Evolutionary conservation across 805 yeast species (phyloP), one percentile per base, ranked within the genome.

Genomic region (Sugiyamaella smithiae): DNA sequence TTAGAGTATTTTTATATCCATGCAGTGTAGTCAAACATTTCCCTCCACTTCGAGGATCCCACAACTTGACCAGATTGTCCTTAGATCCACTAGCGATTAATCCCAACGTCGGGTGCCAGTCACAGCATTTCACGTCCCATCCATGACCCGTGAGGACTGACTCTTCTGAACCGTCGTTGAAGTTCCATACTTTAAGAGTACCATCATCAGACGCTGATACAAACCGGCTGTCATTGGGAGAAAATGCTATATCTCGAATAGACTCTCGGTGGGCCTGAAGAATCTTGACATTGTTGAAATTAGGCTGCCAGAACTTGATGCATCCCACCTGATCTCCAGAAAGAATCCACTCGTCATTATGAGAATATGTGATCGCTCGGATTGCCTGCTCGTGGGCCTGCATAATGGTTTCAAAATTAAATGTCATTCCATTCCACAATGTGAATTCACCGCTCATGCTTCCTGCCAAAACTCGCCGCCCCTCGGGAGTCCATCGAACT

Each of bases 111-210:
- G 95, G 87, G 67, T 93, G 99, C 99, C 99, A 93, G 66, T 93
- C 98, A 46, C 95, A 87, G 47, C 90, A 81, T 64, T 93, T 93
- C 19, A 93, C 97, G 67, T 93, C 99, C 99, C 99, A 93, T 65
- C 95, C 96, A 68, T 93, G 99, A 1, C 98, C 98, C 20, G 81
- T 76, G 47, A 93, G 72, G 0, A 80, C 74, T 42, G 86, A 70
- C 63, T 93, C 99, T 63, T 93, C 99, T 50, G 77, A 72, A 31
- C 93, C 93, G 61, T 85, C 87, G 62, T 87, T 84, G 68, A 93
- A 93, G 67, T 90, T 88, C 97, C 98, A 93, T 32, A 93, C 83
- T 64, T 93, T 95, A 52, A 91, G 71, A 4, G 84, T 77, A 45
- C 88, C 85, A 67, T 93, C 99, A 68, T 93, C 99, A 16, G 95